Evolutionary conservation across 148 eudicot species (phyloP), one percentile per base, ranked within the genome.

Genomic region (Rheum nobile): DNA sequence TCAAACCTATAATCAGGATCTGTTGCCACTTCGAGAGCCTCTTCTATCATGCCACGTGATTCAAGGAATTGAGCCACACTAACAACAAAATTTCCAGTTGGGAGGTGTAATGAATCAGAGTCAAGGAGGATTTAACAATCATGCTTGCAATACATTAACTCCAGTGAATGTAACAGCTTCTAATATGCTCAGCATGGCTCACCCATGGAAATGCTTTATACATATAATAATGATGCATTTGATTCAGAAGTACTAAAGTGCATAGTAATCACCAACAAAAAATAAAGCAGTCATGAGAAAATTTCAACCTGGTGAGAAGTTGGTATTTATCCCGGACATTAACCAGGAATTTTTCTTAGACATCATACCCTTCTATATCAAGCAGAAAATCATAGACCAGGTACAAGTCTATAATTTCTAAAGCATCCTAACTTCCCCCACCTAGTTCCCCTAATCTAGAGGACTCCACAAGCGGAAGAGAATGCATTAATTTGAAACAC

Each of bases 1-100:
- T 92, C 97, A 95, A 95, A 95, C 86, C 89, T 91, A 80, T 95
- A 95, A 81, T 92, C 99, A 72, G 96, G 97, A 71, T 95, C 99
- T 55, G 97, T 95, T 46, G 99, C 99, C 76, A 95, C 90, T 86
- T 92, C 99, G 63, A 95, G 85, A 74, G 99, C 99, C 79, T 95
- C 97, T 79, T 86, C 96, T 74, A 90, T 81, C 92, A 88, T 91
- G 31, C 88, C 96, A 72, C 97, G 89, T 71, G 99, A 91, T 84
- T 95, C 99, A 84, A 95, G 82, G 82, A 95, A 91, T 41, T 81
- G 99, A 29, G 97, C 99, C 81, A 95, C 99, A 61, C 99, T 95
- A 39, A 63, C 24, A 70, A 48, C 46, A 50, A 80, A 90, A 93
- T 93, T 86, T 81, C 96, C 96, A 79, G 85, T 77, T 63, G 94